These are phyloP conservation scores for Hyaloperonospora brassicae DNA, from an alignment of 352 stramenopile species.

Conservation along the genomic window DNA sequence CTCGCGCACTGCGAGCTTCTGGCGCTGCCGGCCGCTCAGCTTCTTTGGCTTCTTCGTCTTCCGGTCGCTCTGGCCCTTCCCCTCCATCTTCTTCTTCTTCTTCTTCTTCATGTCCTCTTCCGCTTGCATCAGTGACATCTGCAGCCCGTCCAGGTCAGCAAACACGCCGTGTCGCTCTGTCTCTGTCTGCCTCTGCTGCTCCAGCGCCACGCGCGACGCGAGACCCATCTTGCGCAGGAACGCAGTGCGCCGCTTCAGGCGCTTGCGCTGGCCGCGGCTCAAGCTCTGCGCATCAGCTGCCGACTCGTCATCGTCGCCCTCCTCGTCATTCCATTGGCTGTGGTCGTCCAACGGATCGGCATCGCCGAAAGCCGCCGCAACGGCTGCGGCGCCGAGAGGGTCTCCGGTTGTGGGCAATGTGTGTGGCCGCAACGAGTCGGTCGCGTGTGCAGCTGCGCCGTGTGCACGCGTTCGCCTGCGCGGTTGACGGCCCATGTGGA, in stretches of 20 bases:
- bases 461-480: constrained; percentile 56
- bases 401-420: constrained; percentile 15
- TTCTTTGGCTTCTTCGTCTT: constrained; percentile 57
- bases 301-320: constrained; percentile 28
- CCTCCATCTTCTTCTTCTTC: no score
- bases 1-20: constrained; percentile 78
- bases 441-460: constrained; percentile 40
- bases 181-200: constrained; percentile 44
- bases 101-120: constrained; percentile 31
- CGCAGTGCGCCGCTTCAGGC: constrained; percentile 65
- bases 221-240: constrained; percentile 86
- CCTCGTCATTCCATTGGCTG: constrained; percentile 30
- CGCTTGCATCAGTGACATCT: constrained; percentile 60
- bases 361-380: constrained; percentile 50
- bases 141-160: constrained; percentile 56
- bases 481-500: constrained; percentile 41
- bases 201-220: constrained; percentile 51
- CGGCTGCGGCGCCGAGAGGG: constrained; percentile 39
- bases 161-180: constrained; percentile 53
- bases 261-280: constrained; percentile 79
- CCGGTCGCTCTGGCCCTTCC: neutral
- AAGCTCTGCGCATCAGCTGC: constrained; percentile 30
- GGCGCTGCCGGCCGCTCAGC: constrained; percentile 71
- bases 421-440: constrained; percentile 23
- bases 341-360: neutral